Evolutionary conservation across 257 asterid genomes (phyloP), one percentile per base, ranked within the genome.

Genomic region (Buddleja alternifolia): DNA sequence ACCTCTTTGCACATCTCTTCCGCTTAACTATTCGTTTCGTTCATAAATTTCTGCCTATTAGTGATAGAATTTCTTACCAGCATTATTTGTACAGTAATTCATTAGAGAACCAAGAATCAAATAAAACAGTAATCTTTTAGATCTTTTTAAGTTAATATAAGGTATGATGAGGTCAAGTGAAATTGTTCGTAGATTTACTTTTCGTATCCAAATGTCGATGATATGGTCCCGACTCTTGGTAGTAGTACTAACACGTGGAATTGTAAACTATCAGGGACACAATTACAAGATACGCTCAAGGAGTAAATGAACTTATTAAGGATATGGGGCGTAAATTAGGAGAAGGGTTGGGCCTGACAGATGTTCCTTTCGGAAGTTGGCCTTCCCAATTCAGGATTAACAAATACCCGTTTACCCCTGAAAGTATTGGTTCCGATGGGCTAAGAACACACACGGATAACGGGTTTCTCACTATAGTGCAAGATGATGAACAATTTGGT

Each of bases 381-480:
- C 82, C 84, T 54, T 67, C 77, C 39, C 79, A 71, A 59, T 80
- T 79, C 60, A 80, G 85, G 63, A 75, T 83, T 15, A 80, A 80
- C 73, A 80, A 75, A 53, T 83, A 83, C 67, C 59, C 64, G 32
- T 83, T 80, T 60, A 54, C 71, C 6, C 59, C 71, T 10, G 82
- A 80, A 58, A 76, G 64, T 12, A 56, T 83, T 14, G 84, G 85
- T 56, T 77, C 82, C 7, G 73, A 46, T 9, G 88, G 83, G 7
- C 66, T 80, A 20, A 77, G 73, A 37, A 54, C 65, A 7, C 88
- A 83, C 60, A 77, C 88, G 1, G 88, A 83, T 55, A 55, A 78
- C 0, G 88, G 79, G 12, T 83, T 83, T 69, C 66, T 83, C 57
- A 83, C 85, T 9, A 66, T 83, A 44, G 72, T 83, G 6, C 85